Base-by-base conservation (phyloP, 1,139 yeast species). In the Lodderomyces elongisporus region DNA sequence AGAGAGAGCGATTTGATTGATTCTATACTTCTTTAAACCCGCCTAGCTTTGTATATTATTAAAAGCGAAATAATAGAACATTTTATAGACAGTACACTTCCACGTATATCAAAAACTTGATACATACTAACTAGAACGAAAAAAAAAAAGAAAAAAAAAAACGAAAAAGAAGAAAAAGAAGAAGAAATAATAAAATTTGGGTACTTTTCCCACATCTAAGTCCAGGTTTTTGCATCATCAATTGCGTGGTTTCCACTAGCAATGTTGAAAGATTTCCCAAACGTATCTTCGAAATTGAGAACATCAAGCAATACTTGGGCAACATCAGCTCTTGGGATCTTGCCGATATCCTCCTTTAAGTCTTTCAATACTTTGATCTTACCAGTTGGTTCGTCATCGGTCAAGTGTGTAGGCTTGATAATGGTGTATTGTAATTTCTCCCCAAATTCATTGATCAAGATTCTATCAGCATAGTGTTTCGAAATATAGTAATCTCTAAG, bases 391-490 rank as follows among this genome's bases (percentile, higher is more conserved):
- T 41, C 48, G 0, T 54, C 65, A 36, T 71, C 71, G 10, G 56
- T 47, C 42, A 75, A 57, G 2, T 28, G 2, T 0, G 75, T 71
- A 2, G 82, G 82, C 39, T 63, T 70, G 38, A 76, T 51, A 36
- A 77, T 73, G 1, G 80, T 75, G 56, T 58, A 76, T 41, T 71
- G 67, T 44, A 74, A 61, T 12, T 53, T 50, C 8, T 46, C 43
- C 14, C 40, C 41, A 39, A 59, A 60, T 36, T 69, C 62, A 31
- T 50, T 39, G 22, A 52, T 43, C 45, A 77, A 61, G 33, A 66
- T 60, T 28, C 69, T 52, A 48, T 77, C 83, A 1, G 82, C 81
- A 40, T 70, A 71, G 47, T 68, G 71, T 51, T 77, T 77, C 23
- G 80, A 76, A 34, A 71, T 62, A 40, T 58, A 72, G 52, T 74